phyloP scores from a whole-genome alignment of 495 filamentous ascomycete species.

The Podospora pseudocomata region DNA sequence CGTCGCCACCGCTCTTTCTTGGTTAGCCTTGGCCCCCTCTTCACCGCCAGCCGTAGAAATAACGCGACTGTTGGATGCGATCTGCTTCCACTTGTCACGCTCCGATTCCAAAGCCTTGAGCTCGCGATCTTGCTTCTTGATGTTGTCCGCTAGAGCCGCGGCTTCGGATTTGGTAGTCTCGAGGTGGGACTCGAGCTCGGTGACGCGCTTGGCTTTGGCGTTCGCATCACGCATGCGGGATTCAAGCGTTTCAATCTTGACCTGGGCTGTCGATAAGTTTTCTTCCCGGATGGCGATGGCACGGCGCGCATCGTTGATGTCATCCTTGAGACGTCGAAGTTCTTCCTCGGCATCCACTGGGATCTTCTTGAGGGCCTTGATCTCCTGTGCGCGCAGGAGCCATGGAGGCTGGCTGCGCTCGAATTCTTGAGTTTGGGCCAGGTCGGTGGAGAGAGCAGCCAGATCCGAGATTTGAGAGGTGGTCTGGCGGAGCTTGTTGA shows the following conservation, averaged over 20 bases:
- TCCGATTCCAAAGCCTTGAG: slow-evolving; percentile 57
- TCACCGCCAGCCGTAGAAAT: slow-evolving; percentile 41
- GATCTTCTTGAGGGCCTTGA: slow-evolving; percentile 72
- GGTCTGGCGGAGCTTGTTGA: slow-evolving; percentile 61
- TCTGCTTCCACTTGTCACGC: slow-evolving; percentile 71
- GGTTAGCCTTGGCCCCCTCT: slow-evolving; percentile 49
- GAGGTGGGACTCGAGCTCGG: slow-evolving; percentile 60
- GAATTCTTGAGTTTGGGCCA: slow-evolving; percentile 80
- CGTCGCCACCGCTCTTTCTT: slow-evolving; percentile 60
- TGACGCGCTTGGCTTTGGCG: slow-evolving; percentile 61
- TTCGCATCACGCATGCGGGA: slow-evolving; percentile 72
- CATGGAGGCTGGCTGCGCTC: slow-evolving; percentile 71
- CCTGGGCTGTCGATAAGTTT: slow-evolving; percentile 65
- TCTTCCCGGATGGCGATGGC: slow-evolving; percentile 63
- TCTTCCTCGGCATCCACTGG: slow-evolving; percentile 78
- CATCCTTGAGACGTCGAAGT: slow-evolving; percentile 68
- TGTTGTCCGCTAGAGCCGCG: slow-evolving; percentile 60
- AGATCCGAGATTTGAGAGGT: slow-evolving; percentile 67
- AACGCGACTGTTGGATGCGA: slow-evolving; percentile 61
- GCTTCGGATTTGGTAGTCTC: slow-evolving; percentile 52
- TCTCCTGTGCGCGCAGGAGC: slow-evolving; percentile 73
- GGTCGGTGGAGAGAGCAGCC: slow-evolving; percentile 64
- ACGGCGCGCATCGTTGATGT: slow-evolving; percentile 61
- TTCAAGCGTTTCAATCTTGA: slow-evolving; percentile 92
- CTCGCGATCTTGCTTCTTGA: slow-evolving; percentile 57